These are phyloP conservation scores for Fusarium scirpi DNA, from an alignment of 2,329 filamentous ascomycete genomes.

Conservation along the genomic window DNA sequence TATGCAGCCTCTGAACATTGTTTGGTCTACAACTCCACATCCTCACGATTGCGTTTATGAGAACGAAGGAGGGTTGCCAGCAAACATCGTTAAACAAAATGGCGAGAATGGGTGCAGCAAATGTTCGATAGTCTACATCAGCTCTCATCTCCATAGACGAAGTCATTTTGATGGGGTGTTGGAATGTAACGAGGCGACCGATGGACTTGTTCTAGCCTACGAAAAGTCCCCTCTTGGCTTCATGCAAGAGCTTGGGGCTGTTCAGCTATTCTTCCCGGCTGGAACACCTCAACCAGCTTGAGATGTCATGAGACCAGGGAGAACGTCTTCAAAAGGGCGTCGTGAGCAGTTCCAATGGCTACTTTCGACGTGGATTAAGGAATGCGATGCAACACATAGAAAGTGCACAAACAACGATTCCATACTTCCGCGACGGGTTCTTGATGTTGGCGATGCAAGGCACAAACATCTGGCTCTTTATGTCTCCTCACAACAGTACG, in stretches of 20 bases:
- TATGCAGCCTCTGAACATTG: background rate
- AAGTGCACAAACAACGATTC: background rate
- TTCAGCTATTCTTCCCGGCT: background rate
- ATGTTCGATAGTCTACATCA: background rate
- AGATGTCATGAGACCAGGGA: background rate
- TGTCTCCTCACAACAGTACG: background rate
- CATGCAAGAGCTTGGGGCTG: background rate
- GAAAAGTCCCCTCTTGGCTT: background rate
- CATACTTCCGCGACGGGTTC: background rate
- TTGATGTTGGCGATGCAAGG: background rate
- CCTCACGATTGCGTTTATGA: background rate
- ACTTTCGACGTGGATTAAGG: background rate
- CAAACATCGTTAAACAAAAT: background rate
- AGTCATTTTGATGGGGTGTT: rapidly evolving
- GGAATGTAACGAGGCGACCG: background rate
- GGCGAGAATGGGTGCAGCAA: background rate
- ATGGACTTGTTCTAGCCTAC: background rate
- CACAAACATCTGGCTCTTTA: background rate
- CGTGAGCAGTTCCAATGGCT: background rate
- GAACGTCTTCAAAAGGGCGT: rapidly evolving
- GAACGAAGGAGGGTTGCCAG: background rate
- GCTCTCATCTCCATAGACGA: background rate
- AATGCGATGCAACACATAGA: background rate
- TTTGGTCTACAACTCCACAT: background rate
- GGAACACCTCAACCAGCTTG: background rate